Conservation (phyloP, 805 yeast genomes). For the Starmerella geochares region DNA sequence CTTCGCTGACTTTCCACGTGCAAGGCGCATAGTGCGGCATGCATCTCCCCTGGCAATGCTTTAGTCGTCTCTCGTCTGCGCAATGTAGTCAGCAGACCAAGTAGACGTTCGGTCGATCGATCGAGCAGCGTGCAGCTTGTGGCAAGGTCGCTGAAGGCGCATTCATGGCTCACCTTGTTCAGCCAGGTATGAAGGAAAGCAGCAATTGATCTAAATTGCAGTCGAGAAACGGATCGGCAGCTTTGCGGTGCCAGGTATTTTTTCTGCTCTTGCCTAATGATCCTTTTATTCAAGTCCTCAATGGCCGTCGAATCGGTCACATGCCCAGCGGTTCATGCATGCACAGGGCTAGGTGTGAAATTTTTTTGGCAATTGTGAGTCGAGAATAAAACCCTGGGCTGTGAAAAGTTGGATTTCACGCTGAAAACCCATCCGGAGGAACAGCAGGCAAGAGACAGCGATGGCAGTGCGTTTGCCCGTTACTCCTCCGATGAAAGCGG, state of each 20-base stretch:
- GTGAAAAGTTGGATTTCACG: slow-evolving; percentile 1
- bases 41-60: too few relatives aligned
- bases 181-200: too few relatives aligned
- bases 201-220: neutral
- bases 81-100: neutral
- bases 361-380: neutral
- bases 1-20: neutral
- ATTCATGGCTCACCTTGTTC: neutral
- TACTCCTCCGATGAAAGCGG: slow-evolving; percentile 78
- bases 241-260: too few relatives aligned
- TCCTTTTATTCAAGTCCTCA: too few relatives aligned
- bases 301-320: neutral
- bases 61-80: too few relatives aligned
- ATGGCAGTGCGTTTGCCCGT: slow-evolving; percentile 54
- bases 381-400: neutral
- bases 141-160: neutral
- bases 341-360: slow-evolving; percentile 4
- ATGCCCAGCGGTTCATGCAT: neutral
- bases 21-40: too few relatives aligned
- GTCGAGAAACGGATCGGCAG: neutral
- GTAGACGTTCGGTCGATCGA: neutral
- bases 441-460: neutral
- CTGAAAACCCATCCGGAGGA: neutral
- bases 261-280: too few relatives aligned
- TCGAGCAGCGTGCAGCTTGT: neutral